Percentiles rank a stretch among this genome's conserved stretches.
Evolutionary conservation across 768 basidiomycete species (phyloP).

Genomic region (Pulveroboletus sp.): DNA sequence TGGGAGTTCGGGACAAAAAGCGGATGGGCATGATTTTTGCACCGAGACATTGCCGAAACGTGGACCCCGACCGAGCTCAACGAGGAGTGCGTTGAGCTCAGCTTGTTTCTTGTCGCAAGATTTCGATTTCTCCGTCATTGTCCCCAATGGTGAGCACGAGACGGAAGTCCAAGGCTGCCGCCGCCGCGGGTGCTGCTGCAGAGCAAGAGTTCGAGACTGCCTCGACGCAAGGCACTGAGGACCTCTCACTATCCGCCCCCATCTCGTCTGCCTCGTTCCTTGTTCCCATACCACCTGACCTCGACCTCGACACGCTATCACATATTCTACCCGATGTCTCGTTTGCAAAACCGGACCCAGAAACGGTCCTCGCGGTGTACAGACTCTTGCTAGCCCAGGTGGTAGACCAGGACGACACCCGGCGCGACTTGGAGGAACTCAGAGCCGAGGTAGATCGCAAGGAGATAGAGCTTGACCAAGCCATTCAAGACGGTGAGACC

Average conservation of each 20-base stretch:
- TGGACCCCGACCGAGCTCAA: constrained; percentile 6
- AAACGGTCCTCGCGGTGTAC: constrained; percentile 60
- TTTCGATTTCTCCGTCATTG: not conserved
- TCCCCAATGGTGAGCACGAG: constrained; percentile 49
- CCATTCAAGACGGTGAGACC: constrained; percentile 71
- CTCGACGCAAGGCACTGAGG: constrained; percentile 34
- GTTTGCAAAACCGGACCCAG: constrained; percentile 51
- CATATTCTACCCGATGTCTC: constrained; percentile 58
- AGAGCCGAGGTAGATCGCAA: constrained; percentile 64
- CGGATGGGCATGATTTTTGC: not conserved
- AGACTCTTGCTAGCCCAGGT: constrained; percentile 55
- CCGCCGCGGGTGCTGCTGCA: constrained; percentile 38
- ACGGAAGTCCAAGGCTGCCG: constrained; percentile 54
- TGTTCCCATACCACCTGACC: constrained; percentile 58
- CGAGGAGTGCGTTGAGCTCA: constrained; percentile 27
- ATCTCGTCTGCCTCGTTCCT: constrained; percentile 12
- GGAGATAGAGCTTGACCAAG: constrained; percentile 82
- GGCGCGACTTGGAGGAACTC: constrained; percentile 65
- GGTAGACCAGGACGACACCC: constrained; percentile 47
- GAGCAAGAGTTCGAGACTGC: constrained; percentile 32
- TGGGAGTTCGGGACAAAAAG: constrained; percentile 13
- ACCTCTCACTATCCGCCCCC: constrained; percentile 22
- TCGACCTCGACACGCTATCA: constrained; percentile 58
- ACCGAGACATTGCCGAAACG: constrained; percentile 11
- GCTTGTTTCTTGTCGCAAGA: not conserved